Evolutionary conservation across 2,329 filamentous ascomycete genomes (phyloP).

Genomic region (Trichophyton schoenleinii): DNA sequence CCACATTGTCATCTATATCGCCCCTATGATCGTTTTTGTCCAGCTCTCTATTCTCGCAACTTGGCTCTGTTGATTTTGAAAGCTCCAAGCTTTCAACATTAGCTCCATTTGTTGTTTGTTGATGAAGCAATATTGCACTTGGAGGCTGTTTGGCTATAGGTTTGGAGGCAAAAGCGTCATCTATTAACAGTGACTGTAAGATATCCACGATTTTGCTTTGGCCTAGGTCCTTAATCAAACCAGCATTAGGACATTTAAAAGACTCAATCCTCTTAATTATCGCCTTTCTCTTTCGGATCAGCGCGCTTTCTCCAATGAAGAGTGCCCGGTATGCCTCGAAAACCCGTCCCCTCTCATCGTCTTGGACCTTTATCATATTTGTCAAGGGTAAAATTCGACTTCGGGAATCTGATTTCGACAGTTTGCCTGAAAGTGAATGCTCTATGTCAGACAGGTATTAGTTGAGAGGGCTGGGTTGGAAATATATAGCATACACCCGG

Average conservation of each 20-base stretch:
- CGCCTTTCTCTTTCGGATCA: neutral
- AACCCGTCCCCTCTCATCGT: neutral
- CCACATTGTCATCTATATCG: too few relatives aligned
- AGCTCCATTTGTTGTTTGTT: neutral
- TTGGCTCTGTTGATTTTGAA: too few relatives aligned
- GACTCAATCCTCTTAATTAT: neutral
- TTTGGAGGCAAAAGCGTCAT: neutral
- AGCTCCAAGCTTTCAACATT: neutral
- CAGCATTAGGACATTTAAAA: neutral
- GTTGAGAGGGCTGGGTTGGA: neutral
- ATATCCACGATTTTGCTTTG: neutral
- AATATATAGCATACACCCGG: too few relatives aligned
- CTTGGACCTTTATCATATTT: neutral
- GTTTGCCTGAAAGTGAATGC: neutral
- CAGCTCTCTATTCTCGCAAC: too few relatives aligned
- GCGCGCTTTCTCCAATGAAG: neutral
- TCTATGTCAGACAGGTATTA: neutral
- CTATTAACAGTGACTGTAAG: neutral
- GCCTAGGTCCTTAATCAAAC: neutral
- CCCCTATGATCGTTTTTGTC: too few relatives aligned
- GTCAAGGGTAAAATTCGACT: neutral
- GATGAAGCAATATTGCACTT: neutral
- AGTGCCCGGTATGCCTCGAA: neutral
- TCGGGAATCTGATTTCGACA: neutral
- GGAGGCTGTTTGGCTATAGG: neutral